Conservation (phyloP, 176 grass and related monocot genomes). For the Thinopyrum elongatum region DNA sequence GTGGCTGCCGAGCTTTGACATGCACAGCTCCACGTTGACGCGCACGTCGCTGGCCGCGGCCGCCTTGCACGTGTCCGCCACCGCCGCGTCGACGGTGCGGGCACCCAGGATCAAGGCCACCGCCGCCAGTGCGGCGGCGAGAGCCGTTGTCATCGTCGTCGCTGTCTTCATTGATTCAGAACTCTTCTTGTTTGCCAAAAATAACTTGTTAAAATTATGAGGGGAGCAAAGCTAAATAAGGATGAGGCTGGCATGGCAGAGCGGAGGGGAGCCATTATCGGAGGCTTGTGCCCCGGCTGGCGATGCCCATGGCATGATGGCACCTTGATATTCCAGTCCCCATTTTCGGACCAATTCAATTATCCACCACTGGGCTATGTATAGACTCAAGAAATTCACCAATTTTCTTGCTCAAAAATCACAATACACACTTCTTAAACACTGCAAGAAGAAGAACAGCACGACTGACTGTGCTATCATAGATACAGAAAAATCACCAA, state of each 20-base stretch:
- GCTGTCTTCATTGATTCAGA: not conserved
- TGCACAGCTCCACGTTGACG: not conserved
- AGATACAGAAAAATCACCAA: not conserved
- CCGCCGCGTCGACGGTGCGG: not conserved
- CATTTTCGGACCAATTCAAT: too few relatives aligned
- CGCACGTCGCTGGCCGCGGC: not conserved
- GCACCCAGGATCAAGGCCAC: not conserved
- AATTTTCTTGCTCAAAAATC: not conserved
- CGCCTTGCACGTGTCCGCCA: constrained; percentile 19
- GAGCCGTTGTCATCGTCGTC: not conserved
- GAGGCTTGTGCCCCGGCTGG: not conserved
- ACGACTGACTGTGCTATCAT: not conserved
- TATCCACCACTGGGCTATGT: not conserved
- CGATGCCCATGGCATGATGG: not conserved
- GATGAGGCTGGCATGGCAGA: not conserved
- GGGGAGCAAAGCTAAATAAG: not conserved
- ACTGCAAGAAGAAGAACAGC: not conserved
- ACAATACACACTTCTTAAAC: too few relatives aligned
- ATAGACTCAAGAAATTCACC: not conserved
- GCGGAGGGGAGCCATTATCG: not conserved
- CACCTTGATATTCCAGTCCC: too few relatives aligned
- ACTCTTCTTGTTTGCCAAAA: not conserved
- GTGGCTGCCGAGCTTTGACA: not conserved
- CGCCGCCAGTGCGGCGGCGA: not conserved
- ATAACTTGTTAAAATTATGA: not conserved